Conservation (phyloP, 1,139 yeast genomes). For the Lizanozyma gosingica region DNA sequence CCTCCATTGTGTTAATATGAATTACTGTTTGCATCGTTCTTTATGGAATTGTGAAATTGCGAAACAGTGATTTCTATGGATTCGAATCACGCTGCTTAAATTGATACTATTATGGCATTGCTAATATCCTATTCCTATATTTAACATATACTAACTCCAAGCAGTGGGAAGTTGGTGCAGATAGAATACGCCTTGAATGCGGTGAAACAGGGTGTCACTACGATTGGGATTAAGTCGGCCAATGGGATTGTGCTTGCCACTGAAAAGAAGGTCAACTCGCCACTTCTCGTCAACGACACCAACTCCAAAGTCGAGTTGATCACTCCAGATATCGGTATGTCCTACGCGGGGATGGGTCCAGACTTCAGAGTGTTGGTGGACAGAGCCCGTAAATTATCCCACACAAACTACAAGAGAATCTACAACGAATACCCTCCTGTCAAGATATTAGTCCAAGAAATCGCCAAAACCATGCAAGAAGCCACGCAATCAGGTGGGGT, state of each 20-base stretch:
- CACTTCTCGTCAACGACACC: conserved; percentile 66
- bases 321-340: conserved; percentile 95
- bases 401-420: conserved; percentile 83
- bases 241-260: conserved; percentile 97
- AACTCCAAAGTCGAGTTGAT: conserved; percentile 72
- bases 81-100: too few relatives aligned
- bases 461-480: conserved; percentile 95
- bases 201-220: conserved; percentile 95
- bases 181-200: conserved; percentile 97
- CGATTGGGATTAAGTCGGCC: conserved; percentile 91
- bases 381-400: conserved; percentile 88
- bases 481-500: conserved; percentile 98
- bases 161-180: conserved; percentile 92
- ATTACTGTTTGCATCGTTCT: too few relatives aligned
- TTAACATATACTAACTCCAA: conserved; percentile 6
- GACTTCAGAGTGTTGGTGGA: conserved; percentile 93
- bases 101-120: too few relatives aligned
- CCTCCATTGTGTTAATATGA: too few relatives aligned
- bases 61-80: too few relatives aligned
- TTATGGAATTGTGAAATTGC: too few relatives aligned
- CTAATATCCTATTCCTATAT: too few relatives aligned
- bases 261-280: conserved; percentile 81
- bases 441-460: conserved; percentile 84
- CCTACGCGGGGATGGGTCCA: conserved; percentile 98
- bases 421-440: conserved; percentile 98